Evolutionary conservation across 306 rosid species (phyloP).

Genomic region (Dalbergia cochinchinensis): DNA sequence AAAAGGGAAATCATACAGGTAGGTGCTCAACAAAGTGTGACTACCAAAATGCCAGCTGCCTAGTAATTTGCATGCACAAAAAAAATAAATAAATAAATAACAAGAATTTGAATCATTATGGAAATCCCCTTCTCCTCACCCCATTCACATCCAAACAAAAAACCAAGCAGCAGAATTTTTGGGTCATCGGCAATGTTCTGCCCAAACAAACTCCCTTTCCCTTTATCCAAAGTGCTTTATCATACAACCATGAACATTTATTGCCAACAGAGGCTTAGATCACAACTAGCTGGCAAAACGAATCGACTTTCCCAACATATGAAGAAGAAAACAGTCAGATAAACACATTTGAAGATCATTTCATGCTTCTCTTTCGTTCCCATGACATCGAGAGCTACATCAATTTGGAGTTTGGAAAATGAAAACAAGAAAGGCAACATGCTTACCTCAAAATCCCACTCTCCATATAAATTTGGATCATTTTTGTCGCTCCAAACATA

Average conservation of each 20-base stretch:
- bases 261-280: constrained; percentile 4
- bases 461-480: constrained; percentile 82
- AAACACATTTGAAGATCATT: constrained; percentile 28
- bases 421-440: constrained; percentile 14
- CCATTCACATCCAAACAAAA: neutral
- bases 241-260: neutral
- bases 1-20: neutral
- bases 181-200: neutral
- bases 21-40: neutral
- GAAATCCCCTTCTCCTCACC: neutral
- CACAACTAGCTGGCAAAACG: neutral
- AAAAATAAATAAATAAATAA: neutral
- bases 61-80: neutral
- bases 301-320: constrained; percentile 15
- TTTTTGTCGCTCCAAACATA: constrained; percentile 79
- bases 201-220: neutral
- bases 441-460: constrained; percentile 91
- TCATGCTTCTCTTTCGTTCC: neutral
- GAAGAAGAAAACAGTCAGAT: neutral
- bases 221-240: constrained; percentile 4
- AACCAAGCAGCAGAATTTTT: neutral
- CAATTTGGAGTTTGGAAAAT: neutral
- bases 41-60: constrained; percentile 1
- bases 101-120: neutral
- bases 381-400: neutral